Base-by-base conservation (phyloP, 805 yeast genomes). In the Hanseniaspora thailandica region DNA sequence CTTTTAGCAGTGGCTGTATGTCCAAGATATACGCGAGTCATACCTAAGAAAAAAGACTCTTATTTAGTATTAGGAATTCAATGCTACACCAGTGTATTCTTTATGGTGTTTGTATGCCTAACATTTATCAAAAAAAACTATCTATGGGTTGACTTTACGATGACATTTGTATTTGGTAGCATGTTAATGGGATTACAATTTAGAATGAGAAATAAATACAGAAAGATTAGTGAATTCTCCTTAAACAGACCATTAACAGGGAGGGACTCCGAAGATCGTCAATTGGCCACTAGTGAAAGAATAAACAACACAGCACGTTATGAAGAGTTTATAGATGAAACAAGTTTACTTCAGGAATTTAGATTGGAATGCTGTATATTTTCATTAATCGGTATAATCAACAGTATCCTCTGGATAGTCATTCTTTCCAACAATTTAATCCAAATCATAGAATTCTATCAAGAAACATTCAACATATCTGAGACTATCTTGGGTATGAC, bases 401-500 rank as follows among this genome's bases (percentile, higher is more conserved):
- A 66, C 56, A 56, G 66, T 8, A 64, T 66, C 5, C 46, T 67
- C 15, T 65, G 64, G 61, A 67, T 67, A 4, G 65, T 69, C 1
- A 43, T 65, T 9, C 54, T 67, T 22, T 69, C 71, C 3, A 66
- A 66, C 55, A 59, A 64, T 15, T 48, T 67, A n/a, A 64, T 67
- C 36, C 70, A 66, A 56, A 57, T 66, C 45, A 58, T 67, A 57
- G 68, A 64, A 40, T 54, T 63, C 10, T 67, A 66, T 54, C 71
- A 67, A 56, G 47, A 53, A 7, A 48, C 64, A 2, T 63, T 66
- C 15, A 60, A 63, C 5, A 69, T 90, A 6, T 79, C 89, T 10
- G 95, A 89, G 56, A 89, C 93, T 1, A 76, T 90, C 9, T 66
- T 93, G 34, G 99, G 98, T 0, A 70, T 90, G n/a, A 90, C 97